Base-by-base conservation (phyloP, 352 stramenopile species). In the Aphanomyces cochlioides region DNA sequence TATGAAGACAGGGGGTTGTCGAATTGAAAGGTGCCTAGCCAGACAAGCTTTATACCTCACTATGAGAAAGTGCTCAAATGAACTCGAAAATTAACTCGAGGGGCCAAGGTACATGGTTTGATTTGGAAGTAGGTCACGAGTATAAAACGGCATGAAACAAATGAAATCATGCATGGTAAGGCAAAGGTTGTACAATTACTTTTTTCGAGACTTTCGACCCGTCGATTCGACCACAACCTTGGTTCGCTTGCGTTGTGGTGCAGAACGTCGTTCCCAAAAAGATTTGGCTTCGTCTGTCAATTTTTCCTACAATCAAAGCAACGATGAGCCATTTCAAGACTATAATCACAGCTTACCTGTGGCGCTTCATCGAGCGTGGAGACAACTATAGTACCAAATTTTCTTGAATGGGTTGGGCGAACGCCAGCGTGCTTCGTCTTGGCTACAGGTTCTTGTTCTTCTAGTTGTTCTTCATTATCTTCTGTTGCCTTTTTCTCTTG, bases 371-470 rank as follows among this genome's bases (percentile, higher is more conserved):
- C 47, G 15, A 70, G n/a, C 12, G 64, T 70, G 7, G 64, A 63
- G 47, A 70, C 64, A 19, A 63, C n/a, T 15, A 70, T 70, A 39
- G 28, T 61, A 21, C 64, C 64, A 70, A 70, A 70, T 28, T 61
- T 61, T 61, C 28, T 4, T 19, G 17, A 37, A 17, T 41, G 17
- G 19, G 17, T 61, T 61, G 10, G 54, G 54, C n/a, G 39, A n/a
- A 41, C 28, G 1, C 15, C 15, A 39, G 45, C 47, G 12, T 15
- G n/a, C 54, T 41, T 60, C 54, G 47, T 59, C 64, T 60, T 68
- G 19, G 34, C 48, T 19, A n/a, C 19, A 38, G 19, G 21, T 58
- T 58, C 21, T 61, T 69, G 38, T 7, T 47, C 45, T 17, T 50
- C 41, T 6, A 36, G 7, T 47, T 70, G 47, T 48, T 70, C 47